phyloP scores from a whole-genome alignment of 495 filamentous ascomycete species.

The Sordaria brevicollis region DNA sequence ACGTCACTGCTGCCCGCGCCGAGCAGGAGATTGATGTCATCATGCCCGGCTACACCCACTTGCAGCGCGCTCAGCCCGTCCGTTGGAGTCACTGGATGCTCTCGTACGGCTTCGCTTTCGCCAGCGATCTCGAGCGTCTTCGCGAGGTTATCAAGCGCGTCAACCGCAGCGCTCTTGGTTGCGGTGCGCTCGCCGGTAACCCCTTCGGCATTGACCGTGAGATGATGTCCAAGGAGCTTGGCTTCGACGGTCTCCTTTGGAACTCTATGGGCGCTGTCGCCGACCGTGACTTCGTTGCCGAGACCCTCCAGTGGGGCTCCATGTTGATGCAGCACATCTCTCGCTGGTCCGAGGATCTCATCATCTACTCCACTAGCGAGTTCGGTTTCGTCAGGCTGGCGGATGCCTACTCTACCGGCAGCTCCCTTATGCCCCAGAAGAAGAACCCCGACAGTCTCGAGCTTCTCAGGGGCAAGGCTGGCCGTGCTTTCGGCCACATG shows the following conservation, averaged over 20 bases:
- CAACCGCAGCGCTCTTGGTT: constrained; percentile 71
- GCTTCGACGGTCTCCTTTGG: constrained; percentile 70
- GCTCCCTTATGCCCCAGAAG: constrained; percentile 87
- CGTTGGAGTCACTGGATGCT: constrained; percentile 85
- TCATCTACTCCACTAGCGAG: constrained; percentile 75
- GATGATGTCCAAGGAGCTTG: constrained; percentile 77
- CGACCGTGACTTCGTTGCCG: constrained; percentile 83
- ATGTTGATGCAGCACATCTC: constrained; percentile 81
- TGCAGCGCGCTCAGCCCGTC: constrained; percentile 86
- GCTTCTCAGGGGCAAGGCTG: constrained; percentile 78
- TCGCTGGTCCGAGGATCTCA: constrained; percentile 81
- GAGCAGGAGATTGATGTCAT: constrained; percentile 57
- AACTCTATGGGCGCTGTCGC: constrained; percentile 79
- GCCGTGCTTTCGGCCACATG: constrained; percentile 80
- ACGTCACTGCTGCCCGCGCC: constrained; percentile 61
- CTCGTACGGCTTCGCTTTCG: constrained; percentile 66
- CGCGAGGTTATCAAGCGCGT: constrained; percentile 64
- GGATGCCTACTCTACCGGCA: constrained; percentile 79
- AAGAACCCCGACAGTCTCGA: constrained; percentile 72
- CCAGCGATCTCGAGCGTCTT: constrained; percentile 68
- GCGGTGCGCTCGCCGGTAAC: constrained; percentile 86
- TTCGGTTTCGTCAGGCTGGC: constrained; percentile 76
- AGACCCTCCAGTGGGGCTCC: constrained; percentile 82
- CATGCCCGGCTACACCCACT: constrained; percentile 77
- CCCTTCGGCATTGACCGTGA: constrained; percentile 84